Conservation (phyloP, 805 yeast genomes). For the Saturnispora mendoncae region DNA sequence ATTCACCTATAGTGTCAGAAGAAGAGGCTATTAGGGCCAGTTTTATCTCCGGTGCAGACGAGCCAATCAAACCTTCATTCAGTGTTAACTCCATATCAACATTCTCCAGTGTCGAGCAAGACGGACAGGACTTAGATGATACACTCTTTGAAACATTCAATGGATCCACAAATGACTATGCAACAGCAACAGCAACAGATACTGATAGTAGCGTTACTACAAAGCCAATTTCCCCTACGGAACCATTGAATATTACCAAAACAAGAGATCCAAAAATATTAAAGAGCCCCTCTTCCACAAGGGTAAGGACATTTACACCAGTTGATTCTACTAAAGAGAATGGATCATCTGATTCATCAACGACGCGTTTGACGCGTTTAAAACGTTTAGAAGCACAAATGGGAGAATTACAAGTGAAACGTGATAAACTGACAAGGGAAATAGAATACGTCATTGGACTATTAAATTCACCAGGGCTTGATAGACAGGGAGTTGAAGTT, state of each 20-base stretch:
- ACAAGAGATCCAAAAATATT: no score
- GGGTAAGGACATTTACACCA: conserved; percentile 11
- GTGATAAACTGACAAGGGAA: conserved; percentile 26
- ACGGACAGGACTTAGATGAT: conserved; percentile 6
- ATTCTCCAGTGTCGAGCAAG: conserved; percentile 12
- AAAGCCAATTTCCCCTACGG: not conserved
- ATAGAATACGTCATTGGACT: conserved; percentile 24
- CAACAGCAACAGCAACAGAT: conserved; percentile 1
- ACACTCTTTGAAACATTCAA: conserved; percentile 14
- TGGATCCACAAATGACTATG: conserved; percentile 12
- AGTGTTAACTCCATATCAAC: conserved; percentile 9
- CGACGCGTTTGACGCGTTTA: conserved; percentile 14
- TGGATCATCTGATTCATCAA: no score
- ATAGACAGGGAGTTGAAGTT: conserved; percentile 16
- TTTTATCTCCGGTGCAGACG: not conserved
- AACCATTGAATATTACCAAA: conserved; percentile 1
- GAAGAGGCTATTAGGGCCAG: conserved; percentile 1
- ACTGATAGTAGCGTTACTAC: not conserved
- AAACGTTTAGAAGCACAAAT: conserved; percentile 14
- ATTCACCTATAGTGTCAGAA: conserved; percentile 7
- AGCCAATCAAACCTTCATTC: no score
- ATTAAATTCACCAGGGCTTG: conserved; percentile 10
- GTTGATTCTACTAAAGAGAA: conserved; percentile 5
- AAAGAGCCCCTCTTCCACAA: no score
- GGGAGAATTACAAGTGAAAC: conserved; percentile 17